Conservation (phyloP, 352 stramenopile genomes). For the Pythium vanterpoolii region DNA sequence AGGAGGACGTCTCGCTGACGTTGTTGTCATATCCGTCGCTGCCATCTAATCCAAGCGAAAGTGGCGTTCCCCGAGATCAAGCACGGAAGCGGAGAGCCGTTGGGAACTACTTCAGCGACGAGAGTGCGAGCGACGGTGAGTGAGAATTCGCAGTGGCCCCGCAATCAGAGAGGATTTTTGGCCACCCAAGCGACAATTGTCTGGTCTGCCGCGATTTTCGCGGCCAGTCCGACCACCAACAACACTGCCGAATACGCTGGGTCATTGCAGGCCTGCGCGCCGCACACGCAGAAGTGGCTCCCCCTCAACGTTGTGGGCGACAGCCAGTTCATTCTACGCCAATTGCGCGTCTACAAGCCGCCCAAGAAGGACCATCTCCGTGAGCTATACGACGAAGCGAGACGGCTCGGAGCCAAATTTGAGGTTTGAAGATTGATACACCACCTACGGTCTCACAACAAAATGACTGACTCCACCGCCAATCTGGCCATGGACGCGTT, state of each 20-base stretch:
- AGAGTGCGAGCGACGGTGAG: conserved; percentile 63
- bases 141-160: too few species aligned
- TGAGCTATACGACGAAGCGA: neutral
- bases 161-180: too few species aligned
- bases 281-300: neutral
- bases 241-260: neutral
- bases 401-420: neutral
- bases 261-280: neutral
- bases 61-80: neutral
- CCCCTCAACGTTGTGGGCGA: neutral
- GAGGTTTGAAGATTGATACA: neutral
- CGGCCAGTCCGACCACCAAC: neutral
- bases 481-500: neutral
- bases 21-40: conserved; percentile 60
- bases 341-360: neutral
- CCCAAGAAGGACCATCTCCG: neutral
- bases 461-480: too few species aligned
- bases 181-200: neutral
- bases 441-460: neutral
- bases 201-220: neutral
- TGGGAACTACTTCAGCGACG: conserved; percentile 73
- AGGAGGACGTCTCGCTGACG: conserved; percentile 61
- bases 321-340: neutral
- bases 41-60: neutral
- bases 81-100: conserved; percentile 30